A percentile compares a stretch with the other conserved stretches of the same genome.
These are phyloP conservation scores for Atkinsonella texensis DNA, from an alignment of 2,329 filamentous ascomycete species.

Conservation along the genomic window DNA sequence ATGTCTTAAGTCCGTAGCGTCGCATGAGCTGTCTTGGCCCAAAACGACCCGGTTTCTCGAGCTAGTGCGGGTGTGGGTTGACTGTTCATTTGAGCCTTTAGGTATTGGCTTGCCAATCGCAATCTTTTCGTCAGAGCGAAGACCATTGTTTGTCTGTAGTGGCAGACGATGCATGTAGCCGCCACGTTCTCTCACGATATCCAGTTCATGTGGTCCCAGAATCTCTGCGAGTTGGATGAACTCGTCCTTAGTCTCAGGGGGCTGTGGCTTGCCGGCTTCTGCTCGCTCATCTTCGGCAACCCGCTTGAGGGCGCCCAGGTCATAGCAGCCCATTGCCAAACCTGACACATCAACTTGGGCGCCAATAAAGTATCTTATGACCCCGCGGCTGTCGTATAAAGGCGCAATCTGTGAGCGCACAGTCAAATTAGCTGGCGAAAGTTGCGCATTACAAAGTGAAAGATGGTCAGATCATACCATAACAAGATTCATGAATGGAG, in stretches of 20 bases:
- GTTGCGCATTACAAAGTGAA: background rate
- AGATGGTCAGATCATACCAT: conserved; percentile 35
- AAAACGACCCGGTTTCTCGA: conserved; percentile 10
- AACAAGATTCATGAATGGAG: conserved; percentile 64
- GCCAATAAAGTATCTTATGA: conserved; percentile 56
- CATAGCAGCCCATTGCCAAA: conserved; percentile 52
- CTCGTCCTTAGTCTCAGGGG: conserved; percentile 38
- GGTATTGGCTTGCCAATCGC: background rate
- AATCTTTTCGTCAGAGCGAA: conserved; percentile 4
- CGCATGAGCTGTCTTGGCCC: background rate
- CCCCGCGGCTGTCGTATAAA: conserved; percentile 54
- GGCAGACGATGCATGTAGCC: conserved; percentile 46
- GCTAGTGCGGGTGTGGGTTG: background rate
- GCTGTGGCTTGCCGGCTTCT: conserved; percentile 3
- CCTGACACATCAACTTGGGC: conserved; percentile 62
- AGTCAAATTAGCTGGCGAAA: conserved; percentile 30
- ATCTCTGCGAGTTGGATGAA: conserved; percentile 57
- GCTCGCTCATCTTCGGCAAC: conserved; percentile 18
- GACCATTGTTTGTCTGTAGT: conserved; percentile 2
- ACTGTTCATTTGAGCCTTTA: background rate
- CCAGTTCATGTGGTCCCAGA: conserved; percentile 54
- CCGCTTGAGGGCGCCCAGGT: conserved; percentile 48
- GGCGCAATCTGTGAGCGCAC: conserved; percentile 45
- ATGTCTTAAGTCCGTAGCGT: background rate
- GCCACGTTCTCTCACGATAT: conserved; percentile 47